Base-by-base conservation (phyloP, 495 filamentous ascomycete species). In the Parmelia sp. region DNA sequence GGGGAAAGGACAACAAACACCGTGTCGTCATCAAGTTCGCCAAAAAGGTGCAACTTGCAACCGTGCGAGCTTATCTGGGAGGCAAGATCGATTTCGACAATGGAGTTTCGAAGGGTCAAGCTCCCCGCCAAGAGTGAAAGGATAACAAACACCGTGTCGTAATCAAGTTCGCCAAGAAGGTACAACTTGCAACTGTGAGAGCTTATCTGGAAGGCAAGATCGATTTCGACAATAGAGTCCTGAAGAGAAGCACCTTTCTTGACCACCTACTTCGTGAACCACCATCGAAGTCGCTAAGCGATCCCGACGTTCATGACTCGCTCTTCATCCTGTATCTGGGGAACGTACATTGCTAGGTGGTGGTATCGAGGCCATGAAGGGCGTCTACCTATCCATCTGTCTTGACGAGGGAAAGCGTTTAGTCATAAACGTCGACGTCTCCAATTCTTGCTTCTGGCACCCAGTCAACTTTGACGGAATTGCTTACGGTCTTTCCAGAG, bases 161-260 rank as follows among this genome's bases (percentile, higher is more conserved):
- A 5, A 81, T 96, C 42, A 74, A 78, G 3, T 79, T 77, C 27
- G 45, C 64, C 2, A 85, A 85, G 19, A 74, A 67, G 0, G 80
- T 98, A 66, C 80, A 87, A 25, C 77, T 97, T 42, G 70, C 49
- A 83, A 97, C 66, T 96, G 84, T 87, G 77, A 75, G 78, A 75
- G 25, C 25, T 56, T 59, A 15, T 27, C 10, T 3, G 0, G 62
- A 78, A 0, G 81, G 83, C 5, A 75, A 81, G 15, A 77, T 77
- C 33, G 68, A 74, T 1, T 88, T 88, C 71, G 82, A 90, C 65
- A 82, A 82, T 36, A 66, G 76, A 15, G 82, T 91, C 35, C 76
- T 96, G 21, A 88, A 95, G 70, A 86, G 89, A n/a, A n/a, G n/a
- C n/a, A n/a, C n/a, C 72, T 95, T 96, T 74, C 77, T 97, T 4